Percentiles rank a stretch among this genome's conserved stretches.
These are phyloP conservation scores for Calonectria pseudoreteaudii DNA, from an alignment of 2,329 filamentous ascomycete genomes.

Conservation along the genomic window DNA sequence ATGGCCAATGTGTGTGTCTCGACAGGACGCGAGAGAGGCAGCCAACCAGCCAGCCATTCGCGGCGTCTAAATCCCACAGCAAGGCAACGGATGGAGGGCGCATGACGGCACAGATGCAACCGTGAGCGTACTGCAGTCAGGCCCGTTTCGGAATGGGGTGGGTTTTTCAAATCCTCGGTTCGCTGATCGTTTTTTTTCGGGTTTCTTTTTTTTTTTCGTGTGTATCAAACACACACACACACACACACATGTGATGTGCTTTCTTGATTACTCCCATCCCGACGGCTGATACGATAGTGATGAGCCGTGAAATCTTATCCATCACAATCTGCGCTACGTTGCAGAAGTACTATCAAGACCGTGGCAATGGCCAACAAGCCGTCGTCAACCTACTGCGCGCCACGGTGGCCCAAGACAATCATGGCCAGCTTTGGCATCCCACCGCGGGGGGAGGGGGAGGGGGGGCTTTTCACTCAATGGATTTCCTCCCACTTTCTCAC, in stretches of 20 bases:
- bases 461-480: neutral
- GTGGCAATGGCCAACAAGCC: neutral
- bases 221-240: neutral
- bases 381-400: conserved; percentile 3
- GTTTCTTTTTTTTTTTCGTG: neutral
- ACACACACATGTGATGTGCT: no score
- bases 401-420: neutral
- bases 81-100: neutral
- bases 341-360: neutral
- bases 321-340: neutral
- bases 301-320: conserved; percentile 16
- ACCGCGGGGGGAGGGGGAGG: neutral
- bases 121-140: neutral
- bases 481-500: neutral
- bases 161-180: neutral
- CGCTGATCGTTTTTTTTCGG: neutral
- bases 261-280: neutral
- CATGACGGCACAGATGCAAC: conserved; percentile 8
- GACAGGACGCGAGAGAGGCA: neutral
- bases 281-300: neutral
- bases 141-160: neutral
- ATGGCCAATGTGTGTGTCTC: neutral
- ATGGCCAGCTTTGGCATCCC: neutral
- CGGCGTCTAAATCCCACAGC: neutral
- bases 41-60: conserved; percentile 4